Base-by-base conservation (phyloP, 2,329 filamentous ascomycete genomes). In the Colletotrichum endophyticum region DNA sequence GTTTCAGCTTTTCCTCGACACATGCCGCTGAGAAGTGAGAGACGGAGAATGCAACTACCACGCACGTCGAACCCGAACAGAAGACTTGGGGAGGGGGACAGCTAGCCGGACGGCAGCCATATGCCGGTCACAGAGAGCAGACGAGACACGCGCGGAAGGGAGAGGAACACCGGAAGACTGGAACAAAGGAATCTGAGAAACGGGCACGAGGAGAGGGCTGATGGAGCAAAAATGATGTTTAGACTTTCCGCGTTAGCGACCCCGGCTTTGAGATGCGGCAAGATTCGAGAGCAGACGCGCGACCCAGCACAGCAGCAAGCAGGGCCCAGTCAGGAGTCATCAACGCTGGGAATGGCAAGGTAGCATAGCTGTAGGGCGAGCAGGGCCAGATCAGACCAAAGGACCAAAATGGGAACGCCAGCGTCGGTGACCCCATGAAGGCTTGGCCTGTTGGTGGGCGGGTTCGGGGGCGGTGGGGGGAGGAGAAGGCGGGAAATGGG, bases 1-100 rank as follows among this genome's bases (percentile, higher is more conserved):
- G 73, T 75, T 73, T 75, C 73, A 68, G 70, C 63, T 68, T 61
- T 39, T 28, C 44, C 36, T 72, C 15, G 64, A 56, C 28, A 30
- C 39, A 27, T 36, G n/a, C 9, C 62, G 19, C 15, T 61, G 53
- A 57, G 16, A 53, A 44, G 56, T 28, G n/a, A 28, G 13, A n/a
- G 27, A 61, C 27, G 8, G 9, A 70, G 15, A 27, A 22, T 32
- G 27, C 28, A 22, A 49, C n/a, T 22, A 49, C n/a, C 44, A 49
- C 19, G 44, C 44, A 49, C n/a, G n/a, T 49, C 44, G 44, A 49
- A 22, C 44, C n/a, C n/a, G 44, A 49, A 49, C 44, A 49, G n/a
- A 49, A 22, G 44, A 49, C 12, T 4, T 22, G 15, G 30, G 27
- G 59, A 62, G 62, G 32, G 32, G 13, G 59, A 49, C 8, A 32